Base-by-base conservation (phyloP, 192 early-diverging fungal species). In the Gaertneriomyces semiglobifer region DNA sequence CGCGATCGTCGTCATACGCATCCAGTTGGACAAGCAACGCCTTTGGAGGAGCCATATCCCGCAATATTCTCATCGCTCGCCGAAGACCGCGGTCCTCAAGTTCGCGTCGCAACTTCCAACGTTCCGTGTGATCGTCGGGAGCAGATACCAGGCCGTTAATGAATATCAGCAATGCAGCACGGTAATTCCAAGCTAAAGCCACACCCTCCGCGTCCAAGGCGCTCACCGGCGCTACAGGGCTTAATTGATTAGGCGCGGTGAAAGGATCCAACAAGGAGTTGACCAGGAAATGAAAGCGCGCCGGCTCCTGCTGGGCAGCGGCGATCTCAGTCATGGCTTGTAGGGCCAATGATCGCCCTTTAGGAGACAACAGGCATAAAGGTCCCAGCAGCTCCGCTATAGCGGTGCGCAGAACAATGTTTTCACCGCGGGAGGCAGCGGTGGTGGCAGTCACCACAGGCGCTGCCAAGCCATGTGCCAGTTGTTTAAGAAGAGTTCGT, bases 1-100 rank as follows among this genome's bases (percentile, higher is more conserved):
- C 48, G 7, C 66, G 40, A 44, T 69, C 74, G 4, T 74, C 75
- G 42, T 73, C 73, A 65, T 70, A 80, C 16, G 70, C 58, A 11
- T 74, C 58, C 4, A 77, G 38, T 33, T 58, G 56, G 42, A 73
- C 68, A 7, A 54, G 11, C 10, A 80, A 42, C 2, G 67, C 68
- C 2, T 65, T 62, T 11, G 60, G 25, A 40, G 67, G 61, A 6
- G 69, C 40, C 53, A 70, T 12, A 38, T 62, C 59, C 20, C 19
- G 50, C 51, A 70, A 63, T n/a, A 19, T 44, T 41, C 53, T 44
- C 53, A 75, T 47, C 8, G 68, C 51, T n/a, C 50, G 44, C 43
- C 55, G 42, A 5, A 76, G 43, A 9, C 74, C 71, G 25, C 62
- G 60, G 6, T 43, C 20, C 46, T 79, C 78, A 18, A 79, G 10